phyloP scores from a whole-genome alignment of 176 grass and related monocot genomes.

The Ensete glaucum region DNA sequence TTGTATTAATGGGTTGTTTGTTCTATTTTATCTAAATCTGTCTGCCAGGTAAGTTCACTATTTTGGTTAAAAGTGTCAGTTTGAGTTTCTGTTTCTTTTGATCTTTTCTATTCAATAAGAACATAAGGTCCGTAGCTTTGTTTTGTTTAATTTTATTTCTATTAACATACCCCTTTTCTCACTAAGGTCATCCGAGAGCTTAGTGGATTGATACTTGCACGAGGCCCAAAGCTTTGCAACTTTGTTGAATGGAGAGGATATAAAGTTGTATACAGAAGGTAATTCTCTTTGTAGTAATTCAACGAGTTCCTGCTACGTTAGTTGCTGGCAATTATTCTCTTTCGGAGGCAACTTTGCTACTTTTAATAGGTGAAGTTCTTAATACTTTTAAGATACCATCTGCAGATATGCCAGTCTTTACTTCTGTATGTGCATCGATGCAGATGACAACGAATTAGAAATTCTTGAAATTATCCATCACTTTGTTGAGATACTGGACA shows the following conservation, averaged over 20 bases:
- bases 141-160: slow-evolving; percentile 10
- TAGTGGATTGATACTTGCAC: slow-evolving; percentile 74
- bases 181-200: slow-evolving; percentile 82
- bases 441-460: slow-evolving; percentile 92
- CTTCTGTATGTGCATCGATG: slow-evolving; percentile 99
- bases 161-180: slow-evolving; percentile 5
- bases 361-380: slow-evolving; percentile 2
- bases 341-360: not conserved
- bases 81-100: not conserved
- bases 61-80: not conserved
- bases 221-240: slow-evolving; percentile 91
- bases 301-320: not conserved
- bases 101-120: not conserved
- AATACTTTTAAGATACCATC: not conserved
- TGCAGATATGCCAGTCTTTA: slow-evolving; percentile 93
- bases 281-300: slow-evolving; percentile 14
- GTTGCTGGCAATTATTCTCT: not conserved
- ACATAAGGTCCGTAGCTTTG: not conserved
- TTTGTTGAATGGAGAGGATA: slow-evolving; percentile 97
- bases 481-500: slow-evolving; percentile 92
- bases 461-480: slow-evolving; percentile 97
- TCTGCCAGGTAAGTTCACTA: not conserved
- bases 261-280: slow-evolving; percentile 97
- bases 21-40: not conserved
- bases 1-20: too few species aligned